Percentiles rank a stretch among this genome's conserved stretches.
These are phyloP conservation scores for Syzygium malaccense DNA, from an alignment of 441 rosid genomes.

Conservation along the genomic window DNA sequence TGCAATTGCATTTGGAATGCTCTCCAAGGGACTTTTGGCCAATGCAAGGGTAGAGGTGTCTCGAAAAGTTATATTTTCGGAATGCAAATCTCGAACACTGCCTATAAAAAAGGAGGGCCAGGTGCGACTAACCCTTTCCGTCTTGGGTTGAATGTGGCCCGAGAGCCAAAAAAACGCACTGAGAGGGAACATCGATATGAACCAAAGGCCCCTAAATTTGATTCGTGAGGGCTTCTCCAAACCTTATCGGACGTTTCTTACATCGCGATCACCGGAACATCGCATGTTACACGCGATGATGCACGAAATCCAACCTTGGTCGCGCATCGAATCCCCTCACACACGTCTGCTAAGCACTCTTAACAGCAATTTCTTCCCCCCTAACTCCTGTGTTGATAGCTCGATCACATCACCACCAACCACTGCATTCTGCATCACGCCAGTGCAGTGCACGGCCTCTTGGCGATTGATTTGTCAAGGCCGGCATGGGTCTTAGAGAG, in stretches of 20 bases:
- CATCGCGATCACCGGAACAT: rapidly evolving
- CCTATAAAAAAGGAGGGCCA: background rate
- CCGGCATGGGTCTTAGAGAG: background rate
- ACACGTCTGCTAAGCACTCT: too few relatives aligned
- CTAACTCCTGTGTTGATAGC: background rate
- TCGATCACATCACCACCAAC: background rate
- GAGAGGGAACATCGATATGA: background rate
- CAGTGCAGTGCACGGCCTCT: background rate
- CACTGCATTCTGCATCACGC: background rate
- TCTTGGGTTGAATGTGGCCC: background rate
- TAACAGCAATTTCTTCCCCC: background rate
- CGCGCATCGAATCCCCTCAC: background rate
- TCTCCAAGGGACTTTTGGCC: too few relatives aligned
- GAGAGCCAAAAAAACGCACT: background rate
- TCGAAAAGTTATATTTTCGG: too few relatives aligned
- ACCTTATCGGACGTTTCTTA: background rate
- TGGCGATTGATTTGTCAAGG: background rate
- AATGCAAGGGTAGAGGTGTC: too few relatives aligned
- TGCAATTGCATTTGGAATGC: too few relatives aligned
- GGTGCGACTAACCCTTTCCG: background rate
- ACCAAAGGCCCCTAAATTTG: background rate
- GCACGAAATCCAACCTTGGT: background rate
- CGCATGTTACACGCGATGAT: background rate
- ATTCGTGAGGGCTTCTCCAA: background rate
- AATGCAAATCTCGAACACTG: too few relatives aligned